Evolutionary conservation across 441 rosid genomes (phyloP).

Genomic region (Aquilaria agallochum): DNA sequence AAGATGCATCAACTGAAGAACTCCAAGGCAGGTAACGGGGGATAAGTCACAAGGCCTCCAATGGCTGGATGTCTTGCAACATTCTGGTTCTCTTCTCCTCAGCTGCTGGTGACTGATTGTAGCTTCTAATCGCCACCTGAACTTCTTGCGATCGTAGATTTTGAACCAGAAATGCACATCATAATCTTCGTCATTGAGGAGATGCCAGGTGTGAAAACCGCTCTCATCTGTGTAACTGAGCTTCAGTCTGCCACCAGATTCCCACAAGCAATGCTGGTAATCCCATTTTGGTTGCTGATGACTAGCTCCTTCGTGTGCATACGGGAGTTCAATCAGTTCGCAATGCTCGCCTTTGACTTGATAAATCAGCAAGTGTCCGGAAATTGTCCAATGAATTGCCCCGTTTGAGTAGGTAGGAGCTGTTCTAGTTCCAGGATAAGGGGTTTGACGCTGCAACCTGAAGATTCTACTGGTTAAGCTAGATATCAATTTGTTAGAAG

Average conservation of each 20-base stretch:
- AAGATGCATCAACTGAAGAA: slow-evolving; percentile 15
- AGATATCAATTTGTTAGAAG: background rate
- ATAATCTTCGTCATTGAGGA: slow-evolving; percentile 16
- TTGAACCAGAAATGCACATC: background rate
- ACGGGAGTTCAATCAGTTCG: slow-evolving; percentile 6
- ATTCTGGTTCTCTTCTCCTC: background rate
- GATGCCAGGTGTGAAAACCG: slow-evolving; percentile 20
- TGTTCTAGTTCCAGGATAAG: too few species aligned
- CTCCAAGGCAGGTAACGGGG: slow-evolving; percentile 12
- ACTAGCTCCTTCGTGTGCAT: background rate
- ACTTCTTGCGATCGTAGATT: slow-evolving; percentile 8
- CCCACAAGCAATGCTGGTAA: slow-evolving; percentile 16
- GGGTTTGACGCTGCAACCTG: too few species aligned
- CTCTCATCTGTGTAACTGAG: slow-evolving; percentile 14
- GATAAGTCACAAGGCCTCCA: slow-evolving; percentile 5
- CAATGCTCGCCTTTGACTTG: slow-evolving; percentile 6
- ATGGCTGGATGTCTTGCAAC: background rate
- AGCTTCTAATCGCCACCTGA: slow-evolving; percentile 15
- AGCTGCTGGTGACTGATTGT: slow-evolving; percentile 4
- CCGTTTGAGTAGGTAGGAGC: slow-evolving; percentile 12
- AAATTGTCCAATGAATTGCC: slow-evolving; percentile 21
- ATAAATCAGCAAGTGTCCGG: slow-evolving; percentile 14
- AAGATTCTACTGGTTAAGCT: background rate
- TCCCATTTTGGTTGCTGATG: background rate
- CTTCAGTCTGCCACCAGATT: slow-evolving; percentile 15